Base-by-base conservation (phyloP, 2,329 filamentous ascomycete species). In the Sphaerulina populicola region DNA sequence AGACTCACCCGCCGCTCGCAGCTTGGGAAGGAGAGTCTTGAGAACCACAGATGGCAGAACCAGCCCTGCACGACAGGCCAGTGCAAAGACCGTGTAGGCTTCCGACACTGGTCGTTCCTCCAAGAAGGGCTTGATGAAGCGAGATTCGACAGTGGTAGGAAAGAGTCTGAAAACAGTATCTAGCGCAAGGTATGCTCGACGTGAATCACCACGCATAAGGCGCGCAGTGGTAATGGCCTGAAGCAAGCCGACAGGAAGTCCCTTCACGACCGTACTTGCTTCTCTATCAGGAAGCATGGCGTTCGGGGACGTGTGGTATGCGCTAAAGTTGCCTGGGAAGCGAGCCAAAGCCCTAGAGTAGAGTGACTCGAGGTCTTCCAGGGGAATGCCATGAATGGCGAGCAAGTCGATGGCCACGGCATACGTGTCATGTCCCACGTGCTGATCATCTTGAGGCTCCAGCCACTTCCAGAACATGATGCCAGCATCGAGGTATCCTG, bases 371-470 rank as follows among this genome's bases (percentile, higher is more conserved):
- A 77, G 61, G 4, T 72, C 67, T 9, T 63, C 54, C 0, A 77
- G 64, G 3, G 59, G 57, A 44, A 63, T 61, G 10, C 70, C 68
- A 44, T 70, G 66, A 11, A 68, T 67, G 9, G 73, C 71, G 46
- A 76, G 62, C 37, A 75, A 61, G 55, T 77, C 73, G 29, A 78
- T 75, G 1, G 72, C 74, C 6, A 70, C 70, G 5, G 74, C 75
- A 53, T 77, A 77, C 0, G 74, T 70, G 4, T 66, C 62, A 12
- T 65, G 60, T 46, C 71, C 68, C 8, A 74, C 66, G 44, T 69
- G 68, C 4, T 63, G 60, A 14, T 74, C 68, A 42, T 70, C 68
- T 55, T 74, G 70, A 3, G 60, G 51, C 21, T 65, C 56, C 11
- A 78, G 64, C 74, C 74, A 77, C 15, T 64, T 57, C 75, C 75